A percentile compares a stretch with the other conserved stretches of the same genome.
Evolutionary conservation across 2,329 filamentous ascomycete species (phyloP).

Genomic region (Aspergillus japonicus): DNA sequence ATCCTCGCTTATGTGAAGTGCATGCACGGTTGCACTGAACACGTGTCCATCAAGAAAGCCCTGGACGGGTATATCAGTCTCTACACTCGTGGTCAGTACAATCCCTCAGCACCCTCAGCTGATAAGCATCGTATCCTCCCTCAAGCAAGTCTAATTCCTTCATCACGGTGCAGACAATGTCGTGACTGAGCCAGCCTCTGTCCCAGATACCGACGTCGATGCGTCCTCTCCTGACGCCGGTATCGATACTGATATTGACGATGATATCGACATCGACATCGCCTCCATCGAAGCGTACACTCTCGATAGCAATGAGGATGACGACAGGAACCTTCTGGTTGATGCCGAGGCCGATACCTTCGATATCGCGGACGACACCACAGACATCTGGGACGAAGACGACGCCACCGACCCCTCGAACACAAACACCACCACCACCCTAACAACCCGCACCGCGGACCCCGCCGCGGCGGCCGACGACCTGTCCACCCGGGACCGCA

Average conservation of each 20-base stretch:
- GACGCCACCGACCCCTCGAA: not conserved
- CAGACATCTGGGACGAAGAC: too few relatives aligned
- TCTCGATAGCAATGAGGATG: too few relatives aligned
- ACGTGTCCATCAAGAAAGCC: not conserved
- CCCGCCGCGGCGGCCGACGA: not conserved
- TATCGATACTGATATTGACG: too few relatives aligned
- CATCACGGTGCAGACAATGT: not conserved
- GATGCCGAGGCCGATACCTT: too few relatives aligned
- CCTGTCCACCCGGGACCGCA: not conserved
- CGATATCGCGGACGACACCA: not conserved
- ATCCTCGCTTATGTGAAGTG: not conserved
- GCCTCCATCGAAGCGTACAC: too few relatives aligned
- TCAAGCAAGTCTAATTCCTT: not conserved
- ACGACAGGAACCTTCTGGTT: too few relatives aligned
- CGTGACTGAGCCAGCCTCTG: not conserved
- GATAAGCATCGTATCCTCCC: not conserved
- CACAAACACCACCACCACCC: too few relatives aligned
- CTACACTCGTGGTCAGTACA: not conserved
- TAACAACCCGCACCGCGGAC: too few relatives aligned
- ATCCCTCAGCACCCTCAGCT: not conserved
- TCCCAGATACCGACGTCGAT: not conserved
- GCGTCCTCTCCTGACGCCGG: too few relatives aligned
- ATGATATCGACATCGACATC: too few relatives aligned
- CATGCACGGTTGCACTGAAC: not conserved
- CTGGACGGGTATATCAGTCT: not conserved